These are phyloP conservation scores for Cercospora canescens DNA, from an alignment of 2,329 filamentous ascomycete species.

Conservation along the genomic window DNA sequence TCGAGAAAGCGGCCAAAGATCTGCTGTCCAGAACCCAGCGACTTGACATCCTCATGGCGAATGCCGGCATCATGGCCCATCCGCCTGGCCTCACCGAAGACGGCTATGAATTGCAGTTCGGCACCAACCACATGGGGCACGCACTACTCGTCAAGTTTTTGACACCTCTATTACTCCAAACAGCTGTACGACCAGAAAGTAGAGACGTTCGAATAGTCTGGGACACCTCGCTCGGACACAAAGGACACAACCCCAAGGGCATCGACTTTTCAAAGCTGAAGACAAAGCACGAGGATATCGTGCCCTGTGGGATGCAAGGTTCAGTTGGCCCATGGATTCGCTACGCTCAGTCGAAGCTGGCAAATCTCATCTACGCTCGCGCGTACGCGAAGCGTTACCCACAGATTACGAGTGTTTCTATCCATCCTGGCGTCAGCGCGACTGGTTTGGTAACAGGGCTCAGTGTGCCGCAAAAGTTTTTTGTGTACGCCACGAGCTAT, in stretches of 20 bases:
- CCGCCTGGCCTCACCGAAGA: constrained; percentile 26
- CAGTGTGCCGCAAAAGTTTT: constrained; percentile 7
- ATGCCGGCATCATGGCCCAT: constrained; percentile 31
- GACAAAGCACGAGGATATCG: constrained; percentile 22
- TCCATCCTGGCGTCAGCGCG: constrained; percentile 53
- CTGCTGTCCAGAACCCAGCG: constrained; percentile 23
- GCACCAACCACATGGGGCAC: constrained; percentile 38
- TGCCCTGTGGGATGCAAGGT: constrained; percentile 1
- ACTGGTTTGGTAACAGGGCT: constrained; percentile 43
- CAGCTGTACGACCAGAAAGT: constrained; percentile 20
- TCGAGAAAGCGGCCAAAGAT: constrained; percentile 25
- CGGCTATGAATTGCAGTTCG: constrained; percentile 39
- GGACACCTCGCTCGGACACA: constrained; percentile 31
- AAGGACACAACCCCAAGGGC: constrained; percentile 18
- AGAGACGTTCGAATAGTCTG: constrained; percentile 34
- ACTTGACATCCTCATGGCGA: constrained; percentile 25
- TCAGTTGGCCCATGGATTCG: constrained; percentile 29
- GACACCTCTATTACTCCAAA: constrained; percentile 27
- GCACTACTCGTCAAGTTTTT: constrained; percentile 36
- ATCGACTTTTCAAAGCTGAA: constrained; percentile 34
- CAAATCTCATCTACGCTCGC: constrained; percentile 50
- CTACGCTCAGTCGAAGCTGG: constrained; percentile 54
- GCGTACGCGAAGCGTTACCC: constrained; percentile 48
- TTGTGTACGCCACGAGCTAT: constrained; percentile 16
- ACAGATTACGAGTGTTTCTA: constrained; percentile 43